Conservation (phyloP, 257 asterid species). For the Solanum medicagineum region DNA sequence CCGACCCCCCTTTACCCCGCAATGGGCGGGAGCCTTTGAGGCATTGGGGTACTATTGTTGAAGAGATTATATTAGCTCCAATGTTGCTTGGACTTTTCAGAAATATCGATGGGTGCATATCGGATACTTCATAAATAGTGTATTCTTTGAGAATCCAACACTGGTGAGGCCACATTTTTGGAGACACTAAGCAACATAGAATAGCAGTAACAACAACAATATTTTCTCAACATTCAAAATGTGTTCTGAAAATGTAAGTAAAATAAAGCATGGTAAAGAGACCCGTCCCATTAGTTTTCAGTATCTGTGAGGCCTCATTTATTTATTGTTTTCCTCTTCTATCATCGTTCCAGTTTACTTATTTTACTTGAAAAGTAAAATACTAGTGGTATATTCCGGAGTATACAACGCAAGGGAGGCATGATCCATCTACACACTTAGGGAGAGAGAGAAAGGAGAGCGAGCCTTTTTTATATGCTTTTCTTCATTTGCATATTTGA, state of each 20-base stretch:
- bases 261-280: background rate
- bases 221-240: background rate
- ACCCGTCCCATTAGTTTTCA: background rate
- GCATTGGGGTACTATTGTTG: too few species aligned
- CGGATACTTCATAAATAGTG: too few species aligned
- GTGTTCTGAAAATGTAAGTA: background rate
- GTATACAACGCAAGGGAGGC: background rate
- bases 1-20: too few species aligned
- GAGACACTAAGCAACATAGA: too few species aligned
- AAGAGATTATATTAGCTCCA: background rate
- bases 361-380: background rate
- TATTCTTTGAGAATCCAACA: too few species aligned
- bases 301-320: background rate
- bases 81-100: too few species aligned
- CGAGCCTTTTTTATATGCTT: background rate
- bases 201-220: background rate
- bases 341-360: background rate
- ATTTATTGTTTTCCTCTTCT: background rate
- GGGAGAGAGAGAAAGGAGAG: background rate
- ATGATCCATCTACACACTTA: background rate
- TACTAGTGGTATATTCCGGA: background rate
- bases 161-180: too few species aligned
- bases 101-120: too few species aligned
- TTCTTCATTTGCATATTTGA: background rate
- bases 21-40: too few species aligned